Evolutionary conservation across 2,329 filamentous ascomycete species (phyloP).

Genomic region (Aspergillus ochraceus): DNA sequence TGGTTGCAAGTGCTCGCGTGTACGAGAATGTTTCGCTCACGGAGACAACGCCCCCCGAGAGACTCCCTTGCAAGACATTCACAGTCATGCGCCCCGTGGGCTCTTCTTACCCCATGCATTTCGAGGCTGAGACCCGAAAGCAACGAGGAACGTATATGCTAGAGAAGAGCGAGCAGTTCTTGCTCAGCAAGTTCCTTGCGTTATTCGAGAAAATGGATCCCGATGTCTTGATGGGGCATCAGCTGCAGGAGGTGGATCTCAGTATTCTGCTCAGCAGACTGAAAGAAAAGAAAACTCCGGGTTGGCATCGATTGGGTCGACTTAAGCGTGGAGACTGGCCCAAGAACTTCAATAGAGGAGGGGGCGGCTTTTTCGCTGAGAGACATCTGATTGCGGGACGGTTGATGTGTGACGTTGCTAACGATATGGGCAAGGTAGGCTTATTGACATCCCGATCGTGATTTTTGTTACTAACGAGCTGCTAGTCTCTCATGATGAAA

Average conservation of each 20-base stretch:
- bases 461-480: conserved; percentile 22
- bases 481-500: conserved; percentile 82
- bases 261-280: conserved; percentile 84
- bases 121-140: conserved; percentile 74
- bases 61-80: conserved; percentile 85
- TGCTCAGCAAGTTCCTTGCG: conserved; percentile 85
- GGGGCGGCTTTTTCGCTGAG: conserved; percentile 88
- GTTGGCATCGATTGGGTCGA: conserved; percentile 91
- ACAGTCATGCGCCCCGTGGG: conserved; percentile 83
- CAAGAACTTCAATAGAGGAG: conserved; percentile 76
- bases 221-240: conserved; percentile 89
- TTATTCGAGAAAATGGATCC: conserved; percentile 86
- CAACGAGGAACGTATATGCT: conserved; percentile 76
- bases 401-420: conserved; percentile 88
- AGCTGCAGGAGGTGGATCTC: conserved; percentile 96
- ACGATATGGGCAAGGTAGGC: conserved; percentile 81
- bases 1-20: conserved; percentile 85
- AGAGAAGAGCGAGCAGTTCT: conserved; percentile 78
- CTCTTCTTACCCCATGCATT: conserved; percentile 77
- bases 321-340: conserved; percentile 85
- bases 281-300: conserved; percentile 84
- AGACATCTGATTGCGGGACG: conserved; percentile 85
- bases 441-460: background rate
- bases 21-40: conserved; percentile 87
- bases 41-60: conserved; percentile 85